A percentile compares a stretch with the other conserved stretches of the same genome.
Conservation (phyloP, 2,329 filamentous ascomycete species). For the Pseudocercospora cruenta region DNA sequence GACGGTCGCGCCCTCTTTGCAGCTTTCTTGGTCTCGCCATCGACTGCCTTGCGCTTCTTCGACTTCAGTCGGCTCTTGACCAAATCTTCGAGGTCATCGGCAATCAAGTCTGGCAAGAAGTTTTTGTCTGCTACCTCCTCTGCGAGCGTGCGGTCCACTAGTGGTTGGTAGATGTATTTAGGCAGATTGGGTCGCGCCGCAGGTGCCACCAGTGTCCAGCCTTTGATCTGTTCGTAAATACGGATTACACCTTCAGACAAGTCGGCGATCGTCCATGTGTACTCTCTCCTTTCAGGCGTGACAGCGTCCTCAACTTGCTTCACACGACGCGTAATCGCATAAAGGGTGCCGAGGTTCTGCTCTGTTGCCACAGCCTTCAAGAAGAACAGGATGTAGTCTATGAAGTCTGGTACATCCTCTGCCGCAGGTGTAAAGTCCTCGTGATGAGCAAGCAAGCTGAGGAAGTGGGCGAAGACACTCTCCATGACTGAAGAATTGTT, state of each 20-base stretch:
- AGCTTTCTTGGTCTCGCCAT: constrained; percentile 23
- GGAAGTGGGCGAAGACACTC: constrained; percentile 75
- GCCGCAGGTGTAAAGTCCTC: constrained; percentile 76
- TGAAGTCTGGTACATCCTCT: constrained; percentile 76
- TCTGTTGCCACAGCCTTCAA: constrained; percentile 80
- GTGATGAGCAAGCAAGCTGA: constrained; percentile 90
- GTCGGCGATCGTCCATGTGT: constrained; percentile 85
- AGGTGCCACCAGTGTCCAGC: constrained; percentile 83
- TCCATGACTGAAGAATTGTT: constrained; percentile 69
- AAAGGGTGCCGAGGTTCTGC: constrained; percentile 84
- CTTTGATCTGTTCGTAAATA: constrained; percentile 82
- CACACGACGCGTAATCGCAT: constrained; percentile 87
- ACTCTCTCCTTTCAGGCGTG: constrained; percentile 66
- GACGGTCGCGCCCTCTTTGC: constrained; percentile 36
- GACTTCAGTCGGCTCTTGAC: constrained; percentile 71
- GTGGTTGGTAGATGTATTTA: constrained; percentile 72
- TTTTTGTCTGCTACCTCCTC: constrained; percentile 85
- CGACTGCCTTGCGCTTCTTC: constrained; percentile 49
- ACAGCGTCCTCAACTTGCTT: constrained; percentile 88
- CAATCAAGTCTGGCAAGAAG: constrained; percentile 74
- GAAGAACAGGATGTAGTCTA: constrained; percentile 88
- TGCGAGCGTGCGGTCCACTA: constrained; percentile 76
- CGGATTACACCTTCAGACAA: constrained; percentile 80
- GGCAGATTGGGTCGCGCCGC: constrained; percentile 81
- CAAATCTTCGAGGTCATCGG: constrained; percentile 73